phyloP scores from a whole-genome alignment of 805 yeast genomes.

The Candida orba region DNA sequence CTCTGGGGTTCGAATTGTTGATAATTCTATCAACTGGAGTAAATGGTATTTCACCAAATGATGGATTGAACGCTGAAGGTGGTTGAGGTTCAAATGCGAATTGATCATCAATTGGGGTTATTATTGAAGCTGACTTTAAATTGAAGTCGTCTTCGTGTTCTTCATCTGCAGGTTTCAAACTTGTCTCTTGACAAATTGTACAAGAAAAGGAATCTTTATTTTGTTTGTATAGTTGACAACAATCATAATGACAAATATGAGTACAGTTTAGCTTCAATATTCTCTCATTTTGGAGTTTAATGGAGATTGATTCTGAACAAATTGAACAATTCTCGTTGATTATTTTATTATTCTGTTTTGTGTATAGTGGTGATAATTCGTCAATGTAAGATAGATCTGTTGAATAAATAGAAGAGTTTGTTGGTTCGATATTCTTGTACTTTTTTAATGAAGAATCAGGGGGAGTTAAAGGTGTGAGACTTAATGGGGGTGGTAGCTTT shows the following conservation, averaged over 20 bases:
- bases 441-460: neutral
- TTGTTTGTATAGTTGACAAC: slow-evolving; percentile 26
- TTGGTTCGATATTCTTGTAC: no score
- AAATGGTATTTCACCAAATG: slow-evolving; percentile 8
- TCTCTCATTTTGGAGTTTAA: slow-evolving; percentile 35
- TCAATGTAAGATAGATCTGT: neutral
- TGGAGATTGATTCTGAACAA: slow-evolving; percentile 37
- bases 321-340: slow-evolving; percentile 31
- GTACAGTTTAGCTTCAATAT: slow-evolving; percentile 34
- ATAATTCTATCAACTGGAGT: slow-evolving; percentile 21
- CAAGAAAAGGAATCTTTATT: slow-evolving; percentile 2
- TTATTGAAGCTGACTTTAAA: neutral
- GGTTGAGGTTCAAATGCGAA: slow-evolving; percentile 5
- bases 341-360: slow-evolving; percentile 12
- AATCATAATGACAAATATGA: slow-evolving; percentile 38
- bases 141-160: neutral
- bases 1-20: slow-evolving; percentile 12
- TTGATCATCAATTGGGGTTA: neutral
- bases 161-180: neutral
- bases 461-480: neutral
- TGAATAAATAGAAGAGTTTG: neutral
- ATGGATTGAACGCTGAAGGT: slow-evolving; percentile 12
- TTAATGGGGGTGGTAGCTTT: neutral
- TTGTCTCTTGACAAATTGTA: slow-evolving; percentile 2
- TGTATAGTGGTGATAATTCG: slow-evolving; percentile 5